These are phyloP conservation scores for Alternaria metachromatica DNA, from an alignment of 2,329 filamentous ascomycete species.

Conservation along the genomic window DNA sequence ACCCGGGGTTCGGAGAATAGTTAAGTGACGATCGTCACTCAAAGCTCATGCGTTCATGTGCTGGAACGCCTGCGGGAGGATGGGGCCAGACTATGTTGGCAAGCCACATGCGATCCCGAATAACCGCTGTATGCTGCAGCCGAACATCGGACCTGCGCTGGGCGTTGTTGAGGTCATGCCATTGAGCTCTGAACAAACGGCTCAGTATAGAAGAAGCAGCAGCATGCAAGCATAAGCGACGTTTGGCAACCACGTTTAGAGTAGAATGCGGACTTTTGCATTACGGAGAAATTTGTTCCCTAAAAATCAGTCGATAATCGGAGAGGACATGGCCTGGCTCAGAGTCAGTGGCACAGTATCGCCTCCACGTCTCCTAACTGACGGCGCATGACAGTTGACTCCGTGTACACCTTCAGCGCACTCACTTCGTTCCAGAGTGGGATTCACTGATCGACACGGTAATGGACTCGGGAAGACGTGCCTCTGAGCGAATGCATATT, in stretches of 20 bases:
- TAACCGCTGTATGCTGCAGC: not conserved
- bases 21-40: conserved; percentile 12
- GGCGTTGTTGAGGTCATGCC: not conserved
- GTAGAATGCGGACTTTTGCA: not conserved
- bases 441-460: not conserved
- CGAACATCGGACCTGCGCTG: not conserved
- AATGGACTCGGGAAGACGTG: not conserved
- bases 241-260: not conserved
- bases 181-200: not conserved
- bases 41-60: conserved; percentile 4
- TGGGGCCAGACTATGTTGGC: not conserved
- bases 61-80: not conserved
- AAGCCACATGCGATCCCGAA: conserved; percentile 8
- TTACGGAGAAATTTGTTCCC: not conserved
- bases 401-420: not conserved
- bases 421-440: not conserved
- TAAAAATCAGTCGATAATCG: not conserved
- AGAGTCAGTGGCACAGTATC: not conserved
- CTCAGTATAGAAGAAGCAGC: not conserved
- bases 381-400: not conserved
- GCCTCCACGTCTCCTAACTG: not conserved
- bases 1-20: conserved; percentile 12
- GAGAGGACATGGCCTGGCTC: not conserved
- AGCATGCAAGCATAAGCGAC: not conserved
- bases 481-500: not conserved